Evolutionary conservation across 768 basidiomycete species (phyloP), one percentile per base, ranked within the genome.

Genomic region (Russula abietina): DNA sequence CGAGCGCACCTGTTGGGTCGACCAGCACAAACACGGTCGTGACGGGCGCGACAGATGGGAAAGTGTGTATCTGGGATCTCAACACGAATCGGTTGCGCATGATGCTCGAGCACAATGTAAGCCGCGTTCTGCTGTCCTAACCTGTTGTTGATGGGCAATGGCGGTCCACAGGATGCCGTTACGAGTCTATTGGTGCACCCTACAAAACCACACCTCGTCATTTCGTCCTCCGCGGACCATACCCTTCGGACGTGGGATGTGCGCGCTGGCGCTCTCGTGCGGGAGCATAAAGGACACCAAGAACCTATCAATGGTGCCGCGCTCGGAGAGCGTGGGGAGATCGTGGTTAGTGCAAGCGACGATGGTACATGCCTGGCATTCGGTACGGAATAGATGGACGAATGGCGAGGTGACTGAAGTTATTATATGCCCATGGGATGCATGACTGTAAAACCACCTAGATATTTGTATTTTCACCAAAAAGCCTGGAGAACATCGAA

Each of bases 41-140:
- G 0, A 93, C 90, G 2, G 95, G 91, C 12, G 93, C 84, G 5
- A 98, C 96, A 4, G 97, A 99, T 70, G 93, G 94, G 0, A 95
- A 93, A 71, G 89, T 86, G 19, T 93, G 90, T 69, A 86, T 98
- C 38, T 99, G 96, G 94, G 97, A 99, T 75, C 79, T 95, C 48
- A 81, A 81, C 55, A 95, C 92, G 28, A 91, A 91, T 81, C 81
- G 89, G 65, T 72, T 94, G 56, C 82, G 97, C 60, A 81, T 87
- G 19, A 93, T 90, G 16, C 76, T 97, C 7, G 79, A 87, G 65
- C 95, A 98, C 70, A 78, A 86, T 73, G 95, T 95, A 65, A 56
- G 83, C 77, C 46, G 53, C 57, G 49, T 4, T 49, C 46, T 48
- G 12, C 22, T n/a, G 16, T 41, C 5, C 30, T 16, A 9, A 39